Evolutionary conservation across 2,329 filamentous ascomycete genomes (phyloP), one percentile per base, ranked within the genome.

Genomic region (Madurella mycetomatis): DNA sequence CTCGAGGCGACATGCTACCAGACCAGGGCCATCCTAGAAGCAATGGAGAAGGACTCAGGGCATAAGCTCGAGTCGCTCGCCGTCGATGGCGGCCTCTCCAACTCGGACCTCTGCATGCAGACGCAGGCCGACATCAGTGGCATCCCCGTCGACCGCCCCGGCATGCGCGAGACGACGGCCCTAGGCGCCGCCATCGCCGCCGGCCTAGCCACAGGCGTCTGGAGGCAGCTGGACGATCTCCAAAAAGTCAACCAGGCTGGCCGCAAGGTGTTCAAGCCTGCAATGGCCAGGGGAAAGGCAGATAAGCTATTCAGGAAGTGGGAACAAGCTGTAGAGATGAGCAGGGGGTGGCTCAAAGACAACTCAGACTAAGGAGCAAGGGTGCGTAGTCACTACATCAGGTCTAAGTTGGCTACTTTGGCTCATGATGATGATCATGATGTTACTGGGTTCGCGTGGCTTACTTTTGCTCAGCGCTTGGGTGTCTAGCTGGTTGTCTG

Each of bases 1-100:
- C 82, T 96, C 50, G 91, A 96, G 72, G 90, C 91, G 4, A 92
- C 89, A 39, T 95, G 91, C 74, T 95, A 89, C 77, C 91, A 96
- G 72, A 95, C 90, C 19, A 91, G 91, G 64, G 91, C 91, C 18
- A 95, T 96, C 64, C 81, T 96, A 19, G 86, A 94, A 66, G 90
- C 91, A 58, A 96, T 96, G 91, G 89, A 88, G 66, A 84, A 86
- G 63, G 91, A 95, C 72, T 91, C 86, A 50, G 85, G 85, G 37
- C 85, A 92, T 67, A 82, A 83, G 59, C 80, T 96, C 32, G 79
- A 83, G 54, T 82, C 86, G 60, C 78, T 96, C 42, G 86, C 88
- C 34, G 91, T 95, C 42, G 91, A 96, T 66, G 91, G 91, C 54
- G 91, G 91, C 55, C 89, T 96, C 79, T 91, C 87, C 64, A 92